Evolutionary conservation across 139 green algal genomes (phyloP).

Genomic region (Micractinium sp.): DNA sequence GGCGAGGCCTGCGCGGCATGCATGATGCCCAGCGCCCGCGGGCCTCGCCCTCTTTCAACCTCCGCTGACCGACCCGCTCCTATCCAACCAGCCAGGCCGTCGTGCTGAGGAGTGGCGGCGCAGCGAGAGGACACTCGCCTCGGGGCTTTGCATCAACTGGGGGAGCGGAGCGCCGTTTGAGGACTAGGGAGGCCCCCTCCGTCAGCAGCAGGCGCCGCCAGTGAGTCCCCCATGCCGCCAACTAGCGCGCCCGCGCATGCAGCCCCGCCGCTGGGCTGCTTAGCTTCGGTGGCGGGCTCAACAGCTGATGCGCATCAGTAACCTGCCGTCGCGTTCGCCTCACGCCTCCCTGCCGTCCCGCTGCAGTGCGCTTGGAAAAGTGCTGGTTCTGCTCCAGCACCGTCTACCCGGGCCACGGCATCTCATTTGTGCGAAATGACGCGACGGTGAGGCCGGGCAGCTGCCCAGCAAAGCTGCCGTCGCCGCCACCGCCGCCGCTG

Average conservation of each 20-base stretch:
- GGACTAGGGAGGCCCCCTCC: slow-evolving; percentile 8
- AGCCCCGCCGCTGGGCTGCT: background rate
- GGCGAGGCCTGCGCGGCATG: background rate
- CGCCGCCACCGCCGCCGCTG: too few relatives aligned
- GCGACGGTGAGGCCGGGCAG: slow-evolving; percentile 56
- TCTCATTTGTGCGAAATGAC: slow-evolving; percentile 97
- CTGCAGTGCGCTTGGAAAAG: slow-evolving; percentile 93
- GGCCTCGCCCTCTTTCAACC: background rate
- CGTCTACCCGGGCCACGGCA: slow-evolving; percentile 96
- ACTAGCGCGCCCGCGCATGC: background rate
- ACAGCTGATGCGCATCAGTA: background rate
- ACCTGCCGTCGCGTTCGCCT: background rate
- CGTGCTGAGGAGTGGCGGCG: background rate
- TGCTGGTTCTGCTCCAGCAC: slow-evolving; percentile 99
- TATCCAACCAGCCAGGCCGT: background rate
- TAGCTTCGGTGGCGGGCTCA: background rate
- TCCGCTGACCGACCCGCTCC: background rate
- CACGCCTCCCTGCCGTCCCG: background rate
- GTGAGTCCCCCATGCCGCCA: background rate
- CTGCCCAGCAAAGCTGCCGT: background rate
- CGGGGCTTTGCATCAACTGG: background rate
- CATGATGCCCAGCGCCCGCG: background rate
- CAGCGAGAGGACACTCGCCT: background rate
- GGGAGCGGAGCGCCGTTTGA: background rate
- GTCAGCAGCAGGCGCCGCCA: background rate